phyloP scores from a whole-genome alignment of 257 asterid species.

The Linderniella brevidens region DNA sequence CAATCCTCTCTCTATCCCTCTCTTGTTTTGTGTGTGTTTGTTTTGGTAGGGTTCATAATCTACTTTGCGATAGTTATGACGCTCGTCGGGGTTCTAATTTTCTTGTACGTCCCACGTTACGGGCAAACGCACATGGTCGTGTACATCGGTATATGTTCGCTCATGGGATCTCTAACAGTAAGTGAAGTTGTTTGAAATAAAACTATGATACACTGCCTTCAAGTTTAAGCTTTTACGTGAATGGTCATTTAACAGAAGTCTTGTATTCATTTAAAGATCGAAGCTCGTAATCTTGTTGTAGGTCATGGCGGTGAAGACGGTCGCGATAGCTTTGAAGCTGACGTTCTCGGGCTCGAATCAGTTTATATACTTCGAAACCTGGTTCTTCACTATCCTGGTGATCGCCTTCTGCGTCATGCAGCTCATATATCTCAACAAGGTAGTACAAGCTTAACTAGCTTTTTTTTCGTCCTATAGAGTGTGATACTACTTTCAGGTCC shows the following conservation, averaged over 20 bases:
- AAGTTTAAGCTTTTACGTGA: too few relatives aligned
- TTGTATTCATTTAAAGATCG: too few relatives aligned
- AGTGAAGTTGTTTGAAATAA: conserved; percentile 13
- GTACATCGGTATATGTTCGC: conserved; percentile 33
- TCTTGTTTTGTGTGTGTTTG: background rate
- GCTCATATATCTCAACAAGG: conserved; percentile 60
- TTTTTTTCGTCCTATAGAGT: background rate
- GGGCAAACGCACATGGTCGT: conserved; percentile 36
- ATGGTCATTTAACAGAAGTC: too few relatives aligned
- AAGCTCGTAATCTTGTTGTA: too few relatives aligned
- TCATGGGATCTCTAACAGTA: conserved; percentile 50
- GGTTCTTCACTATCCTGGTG: conserved; percentile 47
- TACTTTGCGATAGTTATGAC: conserved; percentile 25
- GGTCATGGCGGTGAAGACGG: conserved; percentile 72
- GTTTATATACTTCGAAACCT: conserved; percentile 48
- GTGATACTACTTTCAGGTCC: too few relatives aligned
- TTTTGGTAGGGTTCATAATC: conserved; percentile 22
- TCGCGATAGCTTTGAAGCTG: conserved; percentile 66
- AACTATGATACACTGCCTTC: too few relatives aligned
- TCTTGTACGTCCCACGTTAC: conserved; percentile 24
- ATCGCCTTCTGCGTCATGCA: conserved; percentile 35
- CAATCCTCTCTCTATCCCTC: background rate
- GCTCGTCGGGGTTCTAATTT: conserved; percentile 20
- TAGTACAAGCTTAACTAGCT: conserved; percentile 9
- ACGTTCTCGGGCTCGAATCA: conserved; percentile 61